A percentile compares a stretch with the other conserved stretches of the same genome.
Conservation (phyloP, 441 rosid genomes). For the Omphalea diandra region DNA sequence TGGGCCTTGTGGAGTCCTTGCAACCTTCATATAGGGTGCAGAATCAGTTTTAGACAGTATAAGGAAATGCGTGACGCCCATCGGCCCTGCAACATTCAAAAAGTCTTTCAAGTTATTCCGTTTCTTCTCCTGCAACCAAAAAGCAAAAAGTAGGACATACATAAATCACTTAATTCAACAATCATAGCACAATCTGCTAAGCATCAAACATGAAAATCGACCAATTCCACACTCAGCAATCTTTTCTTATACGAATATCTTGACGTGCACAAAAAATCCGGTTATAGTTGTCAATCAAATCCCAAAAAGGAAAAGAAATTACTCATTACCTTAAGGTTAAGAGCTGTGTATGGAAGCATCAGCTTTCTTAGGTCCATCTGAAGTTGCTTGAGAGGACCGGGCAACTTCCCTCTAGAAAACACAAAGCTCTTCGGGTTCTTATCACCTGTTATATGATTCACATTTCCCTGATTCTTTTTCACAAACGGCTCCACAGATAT, state of each 20-base stretch:
- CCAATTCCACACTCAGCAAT: too few relatives aligned
- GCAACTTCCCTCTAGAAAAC: constrained; percentile 81
- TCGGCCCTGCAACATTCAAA: constrained; percentile 87
- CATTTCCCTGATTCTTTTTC: constrained; percentile 45
- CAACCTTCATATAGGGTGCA: constrained; percentile 68
- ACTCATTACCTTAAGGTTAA: constrained; percentile 60
- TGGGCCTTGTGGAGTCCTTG: constrained; percentile 76
- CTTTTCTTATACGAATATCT: too few relatives aligned
- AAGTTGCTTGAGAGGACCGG: constrained; percentile 69
- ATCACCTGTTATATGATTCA: constrained; percentile 79
- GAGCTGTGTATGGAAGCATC: constrained; percentile 96
- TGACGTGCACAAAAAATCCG: background rate
- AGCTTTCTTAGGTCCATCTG: constrained; percentile 86
- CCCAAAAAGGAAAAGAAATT: background rate
- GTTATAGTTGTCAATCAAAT: background rate
- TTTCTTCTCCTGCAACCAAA: constrained; percentile 72
- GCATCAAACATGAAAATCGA: too few relatives aligned
- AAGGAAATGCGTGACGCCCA: constrained; percentile 95
- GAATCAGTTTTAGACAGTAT: constrained; percentile 69
- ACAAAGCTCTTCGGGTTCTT: constrained; percentile 89
- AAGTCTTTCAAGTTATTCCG: constrained; percentile 77
- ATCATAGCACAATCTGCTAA: background rate
- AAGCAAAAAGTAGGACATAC: background rate
- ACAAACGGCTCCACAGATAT: constrained; percentile 50
- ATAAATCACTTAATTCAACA: background rate